Evolutionary conservation across 1,139 yeast species (phyloP).

Genomic region (Scheffersomyces cryptocercus): DNA sequence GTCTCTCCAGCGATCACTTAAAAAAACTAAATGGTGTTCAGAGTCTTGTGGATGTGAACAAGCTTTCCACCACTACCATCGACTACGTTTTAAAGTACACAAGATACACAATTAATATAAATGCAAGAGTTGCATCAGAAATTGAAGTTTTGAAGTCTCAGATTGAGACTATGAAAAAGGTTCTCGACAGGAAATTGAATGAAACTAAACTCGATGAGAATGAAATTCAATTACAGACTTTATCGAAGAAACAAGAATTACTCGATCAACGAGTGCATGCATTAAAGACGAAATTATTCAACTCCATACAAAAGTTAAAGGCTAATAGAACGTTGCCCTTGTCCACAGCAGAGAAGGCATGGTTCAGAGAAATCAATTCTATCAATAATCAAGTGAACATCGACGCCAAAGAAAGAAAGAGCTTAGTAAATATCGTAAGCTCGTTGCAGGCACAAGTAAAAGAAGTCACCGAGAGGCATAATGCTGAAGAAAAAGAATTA

Average conservation of each 20-base stretch:
- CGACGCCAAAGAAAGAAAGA: constrained; percentile 7
- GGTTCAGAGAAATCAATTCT: constrained; percentile 40
- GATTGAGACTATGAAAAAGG: constrained; percentile 14
- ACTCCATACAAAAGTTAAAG: constrained; percentile 21
- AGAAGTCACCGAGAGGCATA: constrained; percentile 5
- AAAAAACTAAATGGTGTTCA: not conserved
- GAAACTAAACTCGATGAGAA: constrained; percentile 5
- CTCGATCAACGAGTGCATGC: constrained; percentile 20
- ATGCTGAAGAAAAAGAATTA: not conserved
- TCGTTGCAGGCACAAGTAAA: constrained; percentile 18
- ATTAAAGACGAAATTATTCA: constrained; percentile 25
- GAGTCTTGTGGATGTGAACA: constrained; percentile 13
- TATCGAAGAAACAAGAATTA: constrained; percentile 21
- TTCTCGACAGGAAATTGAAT: not conserved
- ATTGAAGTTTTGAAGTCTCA: constrained; percentile 26
- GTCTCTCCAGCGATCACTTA: not conserved
- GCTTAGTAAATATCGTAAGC: constrained; percentile 11
- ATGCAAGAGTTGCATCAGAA: constrained; percentile 22
- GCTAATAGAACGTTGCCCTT: constrained; percentile 28
- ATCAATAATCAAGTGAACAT: constrained; percentile 15
- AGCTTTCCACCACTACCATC: constrained; percentile 19
- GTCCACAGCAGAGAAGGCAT: constrained; percentile 34
- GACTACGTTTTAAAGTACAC: constrained; percentile 19
- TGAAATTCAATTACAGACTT: constrained; percentile 13
- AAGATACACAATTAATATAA: constrained; percentile 22